phyloP scores from a whole-genome alignment of 176 grass and related monocot genomes.

The Lolium perenne region DNA sequence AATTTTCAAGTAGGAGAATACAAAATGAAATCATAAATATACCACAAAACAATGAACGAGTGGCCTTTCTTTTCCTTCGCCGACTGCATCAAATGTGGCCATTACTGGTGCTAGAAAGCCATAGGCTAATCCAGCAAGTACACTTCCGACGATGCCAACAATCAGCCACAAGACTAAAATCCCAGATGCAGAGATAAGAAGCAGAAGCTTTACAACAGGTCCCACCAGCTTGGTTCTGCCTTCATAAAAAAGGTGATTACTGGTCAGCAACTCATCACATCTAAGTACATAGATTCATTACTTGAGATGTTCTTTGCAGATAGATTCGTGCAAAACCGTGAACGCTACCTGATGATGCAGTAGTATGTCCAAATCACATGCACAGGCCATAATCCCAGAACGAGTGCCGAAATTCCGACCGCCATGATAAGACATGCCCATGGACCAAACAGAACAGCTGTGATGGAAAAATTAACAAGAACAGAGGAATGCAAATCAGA shows the following conservation, averaged over 20 bases:
- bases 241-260: slow-evolving; percentile 51
- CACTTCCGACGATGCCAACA: slow-evolving; percentile 61
- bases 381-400: slow-evolving; percentile 80
- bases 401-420: slow-evolving; percentile 72
- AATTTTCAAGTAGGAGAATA: not conserved
- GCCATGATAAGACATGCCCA: slow-evolving; percentile 77
- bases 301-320: slow-evolving; percentile 25
- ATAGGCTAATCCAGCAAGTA: slow-evolving; percentile 68
- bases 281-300: slow-evolving; percentile 28
- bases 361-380: slow-evolving; percentile 94
- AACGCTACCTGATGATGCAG: slow-evolving; percentile 83
- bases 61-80: slow-evolving; percentile 80
- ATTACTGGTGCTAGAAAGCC: slow-evolving; percentile 86
- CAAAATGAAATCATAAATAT: slow-evolving; percentile 26
- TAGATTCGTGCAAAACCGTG: slow-evolving; percentile 11
- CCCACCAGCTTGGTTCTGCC: slow-evolving; percentile 83
- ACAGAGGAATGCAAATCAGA: slow-evolving; percentile 4
- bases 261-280: slow-evolving; percentile 27
- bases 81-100: slow-evolving; percentile 92
- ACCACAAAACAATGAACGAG: slow-evolving; percentile 85
- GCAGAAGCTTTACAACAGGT: slow-evolving; percentile 72
- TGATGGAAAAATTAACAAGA: slow-evolving; percentile 9
- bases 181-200: slow-evolving; percentile 53
- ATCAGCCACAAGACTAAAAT: slow-evolving; percentile 73
- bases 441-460: slow-evolving; percentile 77